Evolutionary conservation across 176 grass and related monocot genomes (phyloP).

Genomic region (Oryza brachyantha): DNA sequence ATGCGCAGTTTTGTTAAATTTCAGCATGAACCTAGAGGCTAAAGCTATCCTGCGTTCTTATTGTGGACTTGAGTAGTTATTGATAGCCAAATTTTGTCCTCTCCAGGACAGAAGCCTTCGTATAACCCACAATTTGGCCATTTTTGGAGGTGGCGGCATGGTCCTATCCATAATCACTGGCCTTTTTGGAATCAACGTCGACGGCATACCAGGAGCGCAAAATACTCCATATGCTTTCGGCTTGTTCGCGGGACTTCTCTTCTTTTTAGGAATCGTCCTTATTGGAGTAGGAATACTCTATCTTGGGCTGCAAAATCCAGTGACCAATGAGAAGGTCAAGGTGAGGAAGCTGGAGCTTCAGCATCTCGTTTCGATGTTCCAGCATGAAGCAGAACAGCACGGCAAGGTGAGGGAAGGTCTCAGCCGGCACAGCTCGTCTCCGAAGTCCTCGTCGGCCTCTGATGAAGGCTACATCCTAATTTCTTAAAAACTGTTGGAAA

Average conservation of each 20-base stretch:
- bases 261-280: constrained; percentile 59
- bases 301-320: constrained; percentile 77
- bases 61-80: not conserved
- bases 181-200: constrained; percentile 93
- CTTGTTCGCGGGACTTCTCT: constrained; percentile 67
- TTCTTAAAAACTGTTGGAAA: constrained; percentile 15
- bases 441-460: constrained; percentile 25
- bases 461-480: constrained; percentile 63
- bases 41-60: constrained; percentile 4
- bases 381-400: constrained; percentile 89
- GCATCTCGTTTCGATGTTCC: constrained; percentile 80
- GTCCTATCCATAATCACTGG: constrained; percentile 84
- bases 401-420: constrained; percentile 85
- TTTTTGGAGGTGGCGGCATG: constrained; percentile 83
- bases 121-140: constrained; percentile 84
- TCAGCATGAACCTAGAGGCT: not conserved
- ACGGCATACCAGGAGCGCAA: constrained; percentile 82
- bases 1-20: not conserved
- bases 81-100: not conserved
- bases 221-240: constrained; percentile 91
- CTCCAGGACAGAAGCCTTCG: constrained; percentile 87
- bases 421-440: constrained; percentile 28
- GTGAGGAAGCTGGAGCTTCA: constrained; percentile 91
- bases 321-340: constrained; percentile 73
- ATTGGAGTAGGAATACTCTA: constrained; percentile 72